Percentiles rank a stretch among this genome's conserved stretches.
These are phyloP conservation scores for Malus orientalis DNA, from an alignment of 306 rosid species.

Conservation along the genomic window DNA sequence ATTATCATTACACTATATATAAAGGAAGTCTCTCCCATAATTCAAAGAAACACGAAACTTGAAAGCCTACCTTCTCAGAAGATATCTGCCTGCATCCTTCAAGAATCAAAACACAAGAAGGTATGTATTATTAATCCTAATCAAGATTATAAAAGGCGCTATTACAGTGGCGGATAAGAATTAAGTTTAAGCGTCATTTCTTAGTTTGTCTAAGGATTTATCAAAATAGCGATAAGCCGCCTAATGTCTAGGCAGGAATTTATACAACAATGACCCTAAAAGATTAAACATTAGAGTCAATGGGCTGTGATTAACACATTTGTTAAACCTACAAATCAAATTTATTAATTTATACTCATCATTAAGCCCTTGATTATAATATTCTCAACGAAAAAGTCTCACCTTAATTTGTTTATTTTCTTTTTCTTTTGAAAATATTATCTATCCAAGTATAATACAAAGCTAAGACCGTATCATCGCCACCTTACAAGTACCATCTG, in stretches of 20 bases:
- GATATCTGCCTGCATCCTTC: neutral
- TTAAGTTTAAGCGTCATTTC: accelerated
- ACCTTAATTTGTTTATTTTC: neutral
- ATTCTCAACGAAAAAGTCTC: neutral
- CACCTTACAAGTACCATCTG: no score
- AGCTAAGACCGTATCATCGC: neutral
- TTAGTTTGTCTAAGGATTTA: no score
- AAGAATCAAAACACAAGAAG: neutral
- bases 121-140: neutral
- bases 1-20: no score
- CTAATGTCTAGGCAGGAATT: no score
- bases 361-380: no score
- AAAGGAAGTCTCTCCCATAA: no score
- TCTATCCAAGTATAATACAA: neutral
- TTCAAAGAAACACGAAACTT: neutral
- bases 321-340: neutral
- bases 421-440: neutral
- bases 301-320: neutral
- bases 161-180: no score
- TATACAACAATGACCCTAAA: no score
- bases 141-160: no score
- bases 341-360: no score
- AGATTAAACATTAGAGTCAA: neutral
- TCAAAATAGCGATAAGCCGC: no score
- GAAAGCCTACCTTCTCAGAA: no score